Conservation (phyloP, 2,329 filamentous ascomycete genomes). For the Penicillium sp. region DNA sequence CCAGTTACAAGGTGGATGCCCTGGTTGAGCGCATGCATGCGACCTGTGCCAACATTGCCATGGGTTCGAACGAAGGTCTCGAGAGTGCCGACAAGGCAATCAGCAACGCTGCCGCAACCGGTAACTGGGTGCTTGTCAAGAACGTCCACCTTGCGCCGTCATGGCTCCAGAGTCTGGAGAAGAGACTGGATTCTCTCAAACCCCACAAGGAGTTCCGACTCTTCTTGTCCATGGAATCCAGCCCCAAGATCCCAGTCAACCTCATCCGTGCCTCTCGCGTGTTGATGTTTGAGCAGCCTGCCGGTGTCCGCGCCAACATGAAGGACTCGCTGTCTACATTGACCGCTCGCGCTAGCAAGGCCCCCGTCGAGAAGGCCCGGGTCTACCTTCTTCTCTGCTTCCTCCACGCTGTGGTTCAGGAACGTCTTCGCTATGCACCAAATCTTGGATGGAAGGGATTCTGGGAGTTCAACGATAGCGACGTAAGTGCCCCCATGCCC, state of each 20-base stretch:
- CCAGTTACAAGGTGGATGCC: slow-evolving; percentile 97
- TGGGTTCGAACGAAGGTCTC: slow-evolving; percentile 95
- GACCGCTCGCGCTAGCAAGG: slow-evolving; percentile 73
- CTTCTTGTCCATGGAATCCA: slow-evolving; percentile 98
- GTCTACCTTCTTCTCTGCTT: slow-evolving; percentile 91
- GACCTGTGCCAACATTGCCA: slow-evolving; percentile 93
- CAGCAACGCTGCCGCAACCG: slow-evolving; percentile 84
- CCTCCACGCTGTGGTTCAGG: slow-evolving; percentile 93
- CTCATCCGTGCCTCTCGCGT: slow-evolving; percentile 89
- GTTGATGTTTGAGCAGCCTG: slow-evolving; percentile 97
- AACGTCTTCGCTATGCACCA: slow-evolving; percentile 90
- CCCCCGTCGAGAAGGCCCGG: slow-evolving; percentile 86
- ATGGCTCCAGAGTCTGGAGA: slow-evolving; percentile 96
- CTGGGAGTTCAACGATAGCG: slow-evolving; percentile 99
- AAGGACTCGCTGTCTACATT: slow-evolving; percentile 91
- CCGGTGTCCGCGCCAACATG: slow-evolving; percentile 96
- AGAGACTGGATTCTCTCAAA: slow-evolving; percentile 92
- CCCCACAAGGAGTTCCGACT: slow-evolving; percentile 90
- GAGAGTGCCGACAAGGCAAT: slow-evolving; percentile 95
- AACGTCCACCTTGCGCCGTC: slow-evolving; percentile 96
- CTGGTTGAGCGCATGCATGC: slow-evolving; percentile 82
- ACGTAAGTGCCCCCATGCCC: slow-evolving; percentile 66
- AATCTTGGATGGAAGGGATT: slow-evolving; percentile 96
- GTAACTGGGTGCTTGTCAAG: slow-evolving; percentile 97
- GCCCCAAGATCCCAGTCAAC: slow-evolving; percentile 95